Conservation (phyloP, 768 basidiomycete genomes). For the Mycena leptocephala region DNA sequence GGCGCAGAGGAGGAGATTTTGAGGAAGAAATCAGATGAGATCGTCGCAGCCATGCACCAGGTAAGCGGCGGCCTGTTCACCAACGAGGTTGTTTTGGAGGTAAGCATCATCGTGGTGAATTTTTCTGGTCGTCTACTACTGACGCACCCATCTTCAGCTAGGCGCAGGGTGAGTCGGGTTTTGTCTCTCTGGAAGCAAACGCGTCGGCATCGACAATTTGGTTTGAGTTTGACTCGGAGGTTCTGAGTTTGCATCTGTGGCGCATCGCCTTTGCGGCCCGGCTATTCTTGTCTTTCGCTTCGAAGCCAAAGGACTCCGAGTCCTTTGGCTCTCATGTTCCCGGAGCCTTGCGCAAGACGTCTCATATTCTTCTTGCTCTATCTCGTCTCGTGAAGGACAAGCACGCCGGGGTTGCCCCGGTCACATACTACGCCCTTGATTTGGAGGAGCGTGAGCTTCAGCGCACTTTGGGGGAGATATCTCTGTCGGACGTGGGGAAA, state of each 20-base stretch:
- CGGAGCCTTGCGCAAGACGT: slow-evolving; percentile 92
- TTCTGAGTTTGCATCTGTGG: neutral
- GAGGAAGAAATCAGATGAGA: slow-evolving; percentile 79
- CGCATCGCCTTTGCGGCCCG: slow-evolving; percentile 20
- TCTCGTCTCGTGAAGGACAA: slow-evolving; percentile 65
- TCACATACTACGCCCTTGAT: slow-evolving; percentile 94
- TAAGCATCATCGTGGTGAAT: neutral
- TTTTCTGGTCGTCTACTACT: neutral
- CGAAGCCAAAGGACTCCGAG: neutral
- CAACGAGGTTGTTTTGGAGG: slow-evolving; percentile 81
- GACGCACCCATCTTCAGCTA: slow-evolving; percentile 58
- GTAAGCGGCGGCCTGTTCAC: slow-evolving; percentile 49
- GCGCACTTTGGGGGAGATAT: slow-evolving; percentile 83
- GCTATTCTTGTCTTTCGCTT: slow-evolving; percentile 21
- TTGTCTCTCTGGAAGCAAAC: too few species aligned
- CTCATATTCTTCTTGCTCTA: slow-evolving; percentile 83
- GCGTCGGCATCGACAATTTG: too few species aligned
- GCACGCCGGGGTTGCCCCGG: slow-evolving; percentile 57
- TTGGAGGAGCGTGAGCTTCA: slow-evolving; percentile 90
- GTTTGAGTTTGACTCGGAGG: too few species aligned
- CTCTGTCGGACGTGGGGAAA: slow-evolving; percentile 75
- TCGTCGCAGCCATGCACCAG: slow-evolving; percentile 81
- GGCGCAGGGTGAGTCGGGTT: slow-evolving; percentile 87
- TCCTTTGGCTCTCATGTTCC: neutral
- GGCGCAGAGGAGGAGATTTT: slow-evolving; percentile 91